Base-by-base conservation (phyloP, 2,329 filamentous ascomycete species). In the Orbilia blumenaviensis region DNA sequence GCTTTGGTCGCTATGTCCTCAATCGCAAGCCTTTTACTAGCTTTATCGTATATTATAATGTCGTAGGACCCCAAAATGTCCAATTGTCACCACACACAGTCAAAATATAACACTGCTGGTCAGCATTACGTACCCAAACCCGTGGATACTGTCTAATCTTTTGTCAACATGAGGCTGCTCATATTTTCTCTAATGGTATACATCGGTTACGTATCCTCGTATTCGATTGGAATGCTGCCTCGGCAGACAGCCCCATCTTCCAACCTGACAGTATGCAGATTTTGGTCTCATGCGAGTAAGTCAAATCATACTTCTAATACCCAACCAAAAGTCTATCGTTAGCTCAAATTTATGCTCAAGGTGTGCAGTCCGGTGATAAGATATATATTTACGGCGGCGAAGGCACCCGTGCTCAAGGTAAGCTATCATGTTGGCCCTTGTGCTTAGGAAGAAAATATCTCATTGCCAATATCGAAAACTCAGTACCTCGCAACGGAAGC, bases 251-350 rank as follows among this genome's bases (percentile, higher is more conserved):
- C 38, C 12, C n/a, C 16, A n/a, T 14, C 44, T n/a, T 18, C n/a
- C 10, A 61, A 54, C 32, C 21, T 66, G 14, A 63, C 56, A n/a
- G 9, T 21, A 12, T 76, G 72, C 32, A 64, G 34, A 54, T 44
- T 76, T 23, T 69, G 64, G 64, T 41, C 72, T 1, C 72, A 76
- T 29, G 72, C 72, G 8, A 76, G 72, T 76, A 69, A 61, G 64
- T 61, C 21, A n/a, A 46, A n/a, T 10, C 29, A 12, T 1, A 14
- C 3, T 12, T 8, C 36, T 14, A 36, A 18, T 23, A 41, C 38
- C 10, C 8, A 3, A 8, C 27, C 42, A 10, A 16, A n/a, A 27
- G 4, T 16, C n/a, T 21, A 32, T 5, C 29, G 12, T 23, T 41
- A 25, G 12, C 38, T 58, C 18, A 58, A 6, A 16, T 8, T n/a